phyloP scores from a whole-genome alignment of 139 green algal genomes.

The Volvox reticuliferus region DNA sequence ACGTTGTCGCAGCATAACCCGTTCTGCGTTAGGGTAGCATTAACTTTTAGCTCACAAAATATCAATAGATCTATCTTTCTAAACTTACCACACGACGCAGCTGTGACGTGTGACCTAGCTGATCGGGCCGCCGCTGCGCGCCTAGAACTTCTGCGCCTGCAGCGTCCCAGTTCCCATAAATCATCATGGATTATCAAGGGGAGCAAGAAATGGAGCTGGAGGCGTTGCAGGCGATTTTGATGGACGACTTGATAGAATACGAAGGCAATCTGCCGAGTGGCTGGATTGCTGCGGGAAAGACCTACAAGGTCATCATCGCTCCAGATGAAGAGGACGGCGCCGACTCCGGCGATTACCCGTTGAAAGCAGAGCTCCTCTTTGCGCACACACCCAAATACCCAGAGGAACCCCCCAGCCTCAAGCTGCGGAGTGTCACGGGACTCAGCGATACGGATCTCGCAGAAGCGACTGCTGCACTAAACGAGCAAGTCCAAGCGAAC shows the following conservation, averaged over 20 bases:
- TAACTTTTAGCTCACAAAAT: too few species aligned
- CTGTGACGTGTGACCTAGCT: neutral
- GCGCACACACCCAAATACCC: slow-evolving; percentile 74
- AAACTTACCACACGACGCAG: neutral
- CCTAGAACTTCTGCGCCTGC: neutral
- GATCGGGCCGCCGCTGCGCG: slow-evolving; percentile 12
- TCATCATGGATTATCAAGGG: slow-evolving; percentile 60
- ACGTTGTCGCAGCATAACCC: too few species aligned
- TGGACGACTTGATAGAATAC: slow-evolving; percentile 70
- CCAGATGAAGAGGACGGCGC: slow-evolving; percentile 41
- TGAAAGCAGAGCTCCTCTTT: slow-evolving; percentile 69
- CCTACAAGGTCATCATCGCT: slow-evolving; percentile 50
- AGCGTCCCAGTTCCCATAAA: neutral
- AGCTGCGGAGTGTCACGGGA: slow-evolving; percentile 72
- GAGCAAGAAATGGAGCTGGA: slow-evolving; percentile 80
- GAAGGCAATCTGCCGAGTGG: slow-evolving; percentile 57
- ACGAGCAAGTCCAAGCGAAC: slow-evolving; percentile 66
- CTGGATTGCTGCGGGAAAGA: slow-evolving; percentile 56
- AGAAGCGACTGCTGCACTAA: slow-evolving; percentile 41
- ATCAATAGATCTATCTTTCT: too few species aligned
- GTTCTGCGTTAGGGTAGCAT: too few species aligned
- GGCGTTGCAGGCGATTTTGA: slow-evolving; percentile 73
- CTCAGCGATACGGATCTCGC: slow-evolving; percentile 79
- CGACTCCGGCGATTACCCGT: slow-evolving; percentile 13
- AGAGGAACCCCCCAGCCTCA: slow-evolving; percentile 68